A percentile compares a stretch with the other conserved stretches of the same genome.
Evolutionary conservation across 2,329 filamentous ascomycete species (phyloP).

Genomic region (Amauroascus verrucosus): DNA sequence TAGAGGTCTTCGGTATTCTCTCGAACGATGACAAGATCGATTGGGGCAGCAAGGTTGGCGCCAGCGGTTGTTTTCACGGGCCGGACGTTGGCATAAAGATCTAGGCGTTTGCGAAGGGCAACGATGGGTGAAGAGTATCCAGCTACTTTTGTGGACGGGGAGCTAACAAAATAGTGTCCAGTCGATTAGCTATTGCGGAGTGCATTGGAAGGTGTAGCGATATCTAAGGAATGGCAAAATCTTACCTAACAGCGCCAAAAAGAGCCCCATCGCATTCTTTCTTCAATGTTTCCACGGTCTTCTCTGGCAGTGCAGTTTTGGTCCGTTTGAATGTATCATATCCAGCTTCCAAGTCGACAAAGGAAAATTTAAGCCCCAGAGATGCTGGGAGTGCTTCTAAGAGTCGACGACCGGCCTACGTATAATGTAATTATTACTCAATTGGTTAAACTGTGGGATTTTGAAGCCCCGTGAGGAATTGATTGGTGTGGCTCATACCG

Average conservation of each 20-base stretch:
- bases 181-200: no score
- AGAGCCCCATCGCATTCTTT: constrained; percentile 90
- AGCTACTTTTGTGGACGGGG: constrained; percentile 76
- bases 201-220: no score
- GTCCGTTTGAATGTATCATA: constrained; percentile 89
- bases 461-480: neutral
- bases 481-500: constrained; percentile 40
- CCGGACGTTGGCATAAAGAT: constrained; percentile 94
- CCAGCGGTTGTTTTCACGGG: constrained; percentile 74
- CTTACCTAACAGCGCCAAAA: constrained; percentile 77
- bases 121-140: constrained; percentile 97
- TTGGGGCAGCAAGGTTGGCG: constrained; percentile 44
- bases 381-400: constrained; percentile 89
- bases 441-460: neutral
- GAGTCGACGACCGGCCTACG: constrained; percentile 64
- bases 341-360: constrained; percentile 83
- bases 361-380: constrained; percentile 86
- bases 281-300: constrained; percentile 79
- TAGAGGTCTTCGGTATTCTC: constrained; percentile 99
- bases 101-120: constrained; percentile 84
- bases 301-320: constrained; percentile 76
- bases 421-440: constrained; percentile 3
- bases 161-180: constrained; percentile 40
- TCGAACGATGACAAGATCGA: constrained; percentile 95
- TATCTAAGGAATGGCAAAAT: no score